Percentiles rank a stretch among this genome's conserved stretches.
phyloP scores from a whole-genome alignment of 805 yeast species.

The Saccharomyces jurei region DNA sequence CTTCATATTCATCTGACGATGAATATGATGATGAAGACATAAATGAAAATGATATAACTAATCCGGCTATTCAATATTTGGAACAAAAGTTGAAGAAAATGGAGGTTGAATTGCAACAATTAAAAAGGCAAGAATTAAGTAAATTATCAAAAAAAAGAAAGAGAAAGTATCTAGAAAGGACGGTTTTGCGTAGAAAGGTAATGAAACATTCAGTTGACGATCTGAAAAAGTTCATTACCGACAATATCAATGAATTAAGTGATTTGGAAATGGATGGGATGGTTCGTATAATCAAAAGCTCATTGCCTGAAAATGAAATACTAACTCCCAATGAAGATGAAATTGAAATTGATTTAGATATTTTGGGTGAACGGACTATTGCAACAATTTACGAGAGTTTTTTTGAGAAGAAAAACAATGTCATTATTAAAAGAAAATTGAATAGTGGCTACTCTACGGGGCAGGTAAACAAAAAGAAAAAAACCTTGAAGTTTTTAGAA shows the following conservation, averaged over 20 bases:
- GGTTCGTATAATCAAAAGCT: constrained; percentile 74
- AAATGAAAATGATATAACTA: constrained; percentile 57
- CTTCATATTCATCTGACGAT: not conserved
- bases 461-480: not conserved
- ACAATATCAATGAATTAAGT: constrained; percentile 66
- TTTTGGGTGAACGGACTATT: constrained; percentile 75
- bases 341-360: constrained; percentile 93
- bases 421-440: not conserved
- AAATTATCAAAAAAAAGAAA: not conserved
- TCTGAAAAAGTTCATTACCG: constrained; percentile 91
- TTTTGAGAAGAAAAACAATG: constrained; percentile 38
- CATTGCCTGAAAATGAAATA: constrained; percentile 37
- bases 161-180: not conserved
- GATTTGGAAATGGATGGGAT: constrained; percentile 79
- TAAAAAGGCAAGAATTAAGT: constrained; percentile 63
- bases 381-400: constrained; percentile 78
- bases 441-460: not conserved
- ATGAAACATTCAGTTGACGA: constrained; percentile 53
- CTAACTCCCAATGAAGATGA: constrained; percentile 64
- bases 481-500: constrained; percentile 13
- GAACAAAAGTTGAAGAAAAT: constrained; percentile 81
- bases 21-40: constrained; percentile 30
- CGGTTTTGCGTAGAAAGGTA: constrained; percentile 10
- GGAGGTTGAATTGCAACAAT: constrained; percentile 73
- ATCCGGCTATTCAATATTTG: constrained; percentile 83